These are phyloP conservation scores for Backusella parvicylindrica DNA, from an alignment of 192 early-diverging fungal genomes.

Conservation along the genomic window DNA sequence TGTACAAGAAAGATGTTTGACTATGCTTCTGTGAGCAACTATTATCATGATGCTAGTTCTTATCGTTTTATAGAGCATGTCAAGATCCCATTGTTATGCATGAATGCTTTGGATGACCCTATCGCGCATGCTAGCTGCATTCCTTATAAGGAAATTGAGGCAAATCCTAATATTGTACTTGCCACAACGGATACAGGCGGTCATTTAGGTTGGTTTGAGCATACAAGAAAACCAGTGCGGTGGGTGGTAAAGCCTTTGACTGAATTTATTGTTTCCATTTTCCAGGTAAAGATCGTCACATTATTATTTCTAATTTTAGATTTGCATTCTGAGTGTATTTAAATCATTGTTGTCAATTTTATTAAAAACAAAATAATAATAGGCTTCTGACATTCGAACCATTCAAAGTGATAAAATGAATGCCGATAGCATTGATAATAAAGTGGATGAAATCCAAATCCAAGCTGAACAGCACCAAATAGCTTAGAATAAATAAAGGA, in stretches of 20 bases:
- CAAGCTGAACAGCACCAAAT: background rate
- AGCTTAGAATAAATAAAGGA: background rate
- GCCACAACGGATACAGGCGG: constrained; percentile 78
- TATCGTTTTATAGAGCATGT: constrained; percentile 58
- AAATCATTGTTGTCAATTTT: background rate
- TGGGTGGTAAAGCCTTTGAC: constrained; percentile 67
- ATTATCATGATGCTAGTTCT: constrained; percentile 63
- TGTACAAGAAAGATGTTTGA: constrained; percentile 72
- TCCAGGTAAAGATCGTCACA: background rate
- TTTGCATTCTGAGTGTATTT: background rate
- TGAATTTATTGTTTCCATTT: constrained; percentile 63
- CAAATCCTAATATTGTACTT: constrained; percentile 77
- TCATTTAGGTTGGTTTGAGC: constrained; percentile 87
- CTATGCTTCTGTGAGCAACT: constrained; percentile 79
- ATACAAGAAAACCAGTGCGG: constrained; percentile 39
- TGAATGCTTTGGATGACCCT: constrained; percentile 87
- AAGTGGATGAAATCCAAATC: constrained; percentile 1
- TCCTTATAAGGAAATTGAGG: constrained; percentile 65
- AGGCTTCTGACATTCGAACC: constrained; percentile 9
- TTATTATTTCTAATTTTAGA: background rate
- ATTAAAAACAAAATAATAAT: background rate
- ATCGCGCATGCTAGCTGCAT: constrained; percentile 64
- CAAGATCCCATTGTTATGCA: constrained; percentile 75
- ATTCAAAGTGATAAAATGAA: background rate
- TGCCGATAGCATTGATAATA: constrained; percentile 9